These are phyloP conservation scores for Aspergillus mulundensis DNA, from an alignment of 495 filamentous ascomycete species.

Conservation along the genomic window DNA sequence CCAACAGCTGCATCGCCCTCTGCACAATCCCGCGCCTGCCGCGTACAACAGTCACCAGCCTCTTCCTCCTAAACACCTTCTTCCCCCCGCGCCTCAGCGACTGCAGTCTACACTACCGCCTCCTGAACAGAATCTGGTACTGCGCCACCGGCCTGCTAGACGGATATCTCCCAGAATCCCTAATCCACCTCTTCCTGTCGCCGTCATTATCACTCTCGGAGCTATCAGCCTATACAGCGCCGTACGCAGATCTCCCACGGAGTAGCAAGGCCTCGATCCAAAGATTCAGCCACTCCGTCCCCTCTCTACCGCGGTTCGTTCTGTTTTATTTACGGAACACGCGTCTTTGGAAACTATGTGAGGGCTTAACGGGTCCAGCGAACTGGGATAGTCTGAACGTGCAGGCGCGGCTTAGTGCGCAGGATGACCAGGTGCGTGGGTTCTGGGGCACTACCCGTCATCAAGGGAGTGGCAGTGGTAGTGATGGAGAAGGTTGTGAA, in stretches of 20 bases:
- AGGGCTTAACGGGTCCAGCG: background rate
- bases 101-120: background rate
- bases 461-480: no score
- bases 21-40: background rate
- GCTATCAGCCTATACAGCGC: background rate
- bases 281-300: background rate
- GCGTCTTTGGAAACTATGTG: background rate
- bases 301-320: background rate
- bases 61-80: slow-evolving; percentile 5
- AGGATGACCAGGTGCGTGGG: background rate
- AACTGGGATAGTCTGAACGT: background rate
- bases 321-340: background rate
- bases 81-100: background rate
- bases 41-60: background rate
- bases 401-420: background rate
- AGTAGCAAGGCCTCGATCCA: background rate
- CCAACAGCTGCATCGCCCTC: background rate
- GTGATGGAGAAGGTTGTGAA: background rate
- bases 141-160: background rate
- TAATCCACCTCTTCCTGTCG: background rate
- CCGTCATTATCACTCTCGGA: background rate
- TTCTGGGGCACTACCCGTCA: background rate
- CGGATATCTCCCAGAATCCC: background rate
- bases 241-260: background rate
- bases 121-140: slow-evolving; percentile 1